These are phyloP conservation scores for Populus tremula DNA, from an alignment of 345 rosid species.

Conservation along the genomic window DNA sequence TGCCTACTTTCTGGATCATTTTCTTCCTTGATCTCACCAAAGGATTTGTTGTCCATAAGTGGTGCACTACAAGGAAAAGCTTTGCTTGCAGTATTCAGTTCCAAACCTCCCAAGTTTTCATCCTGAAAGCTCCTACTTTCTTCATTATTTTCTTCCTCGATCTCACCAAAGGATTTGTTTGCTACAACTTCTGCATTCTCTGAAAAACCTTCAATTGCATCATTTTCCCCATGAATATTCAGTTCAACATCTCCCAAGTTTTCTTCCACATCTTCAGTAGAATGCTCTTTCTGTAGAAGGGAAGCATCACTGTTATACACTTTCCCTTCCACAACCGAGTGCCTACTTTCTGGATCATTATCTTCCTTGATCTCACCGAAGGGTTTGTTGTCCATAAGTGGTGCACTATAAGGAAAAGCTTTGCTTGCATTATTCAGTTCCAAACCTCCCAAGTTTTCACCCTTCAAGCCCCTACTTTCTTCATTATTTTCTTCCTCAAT, in stretches of 20 bases:
- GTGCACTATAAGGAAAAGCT: not conserved
- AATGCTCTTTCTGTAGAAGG: constrained; percentile 18
- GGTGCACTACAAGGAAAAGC: not conserved
- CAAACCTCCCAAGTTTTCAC: not conserved
- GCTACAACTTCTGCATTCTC: not conserved
- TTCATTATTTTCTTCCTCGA: constrained; percentile 15
- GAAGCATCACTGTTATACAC: constrained; percentile 16
- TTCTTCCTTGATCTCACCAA: constrained; percentile 16
- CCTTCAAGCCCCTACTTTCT: constrained; percentile 3
- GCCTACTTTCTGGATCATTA: too few relatives aligned
- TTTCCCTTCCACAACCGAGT: constrained; percentile 20
- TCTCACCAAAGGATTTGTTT: constrained; percentile 13
- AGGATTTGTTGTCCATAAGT: not conserved
- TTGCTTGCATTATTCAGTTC: constrained; percentile 12
- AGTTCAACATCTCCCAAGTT: constrained; percentile 9
- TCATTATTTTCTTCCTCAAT: constrained; percentile 14
- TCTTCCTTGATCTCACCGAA: too few relatives aligned
- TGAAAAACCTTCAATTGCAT: not conserved
- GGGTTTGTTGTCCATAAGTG: too few relatives aligned
- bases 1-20: not conserved
- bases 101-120: constrained; percentile 1
- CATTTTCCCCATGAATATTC: constrained; percentile 3
- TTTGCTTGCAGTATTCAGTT: constrained; percentile 8
- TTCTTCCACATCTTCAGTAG: constrained; percentile 4
- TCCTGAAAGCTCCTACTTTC: not conserved